Evolutionary conservation across 176 grass and related monocot species (phyloP).

Genomic region (Bothriochloa decipiens): DNA sequence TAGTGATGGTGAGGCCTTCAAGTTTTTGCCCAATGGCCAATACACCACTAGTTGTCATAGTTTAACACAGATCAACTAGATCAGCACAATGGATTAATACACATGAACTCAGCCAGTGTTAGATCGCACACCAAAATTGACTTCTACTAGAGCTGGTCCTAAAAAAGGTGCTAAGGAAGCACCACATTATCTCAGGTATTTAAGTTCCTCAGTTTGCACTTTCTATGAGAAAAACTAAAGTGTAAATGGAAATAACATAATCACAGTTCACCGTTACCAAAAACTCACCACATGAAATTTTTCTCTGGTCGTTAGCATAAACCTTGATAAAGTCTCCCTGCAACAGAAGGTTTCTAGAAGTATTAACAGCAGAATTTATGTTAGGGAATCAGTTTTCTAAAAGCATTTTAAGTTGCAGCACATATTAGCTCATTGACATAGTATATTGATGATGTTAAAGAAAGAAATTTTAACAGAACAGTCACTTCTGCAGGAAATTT

Average conservation of each 20-base stretch:
- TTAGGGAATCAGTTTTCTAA: background rate
- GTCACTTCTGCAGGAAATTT: background rate
- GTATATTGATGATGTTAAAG: slow-evolving; percentile 8
- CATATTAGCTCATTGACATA: slow-evolving; percentile 27
- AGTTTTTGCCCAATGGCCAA: background rate
- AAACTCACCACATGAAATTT: slow-evolving; percentile 91
- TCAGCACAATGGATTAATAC: background rate
- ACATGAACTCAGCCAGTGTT: background rate
- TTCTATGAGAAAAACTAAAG: background rate
- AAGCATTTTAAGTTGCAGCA: slow-evolving; percentile 15
- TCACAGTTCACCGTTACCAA: slow-evolving; percentile 25
- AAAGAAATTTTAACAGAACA: background rate
- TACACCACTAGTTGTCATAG: background rate
- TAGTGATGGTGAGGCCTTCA: slow-evolving; percentile 5
- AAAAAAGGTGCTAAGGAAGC: background rate
- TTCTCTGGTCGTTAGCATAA: slow-evolving; percentile 80
- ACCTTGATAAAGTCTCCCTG: slow-evolving; percentile 84
- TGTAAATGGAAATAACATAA: slow-evolving; percentile 31
- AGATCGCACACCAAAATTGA: background rate
- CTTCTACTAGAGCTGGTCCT: background rate
- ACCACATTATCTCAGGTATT: background rate
- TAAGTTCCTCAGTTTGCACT: background rate
- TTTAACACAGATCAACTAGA: background rate
- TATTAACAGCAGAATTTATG: background rate
- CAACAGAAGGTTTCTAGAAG: slow-evolving; percentile 34